phyloP scores from a whole-genome alignment of 2,329 filamentous ascomycete genomes.

The Claviceps sp. region DNA sequence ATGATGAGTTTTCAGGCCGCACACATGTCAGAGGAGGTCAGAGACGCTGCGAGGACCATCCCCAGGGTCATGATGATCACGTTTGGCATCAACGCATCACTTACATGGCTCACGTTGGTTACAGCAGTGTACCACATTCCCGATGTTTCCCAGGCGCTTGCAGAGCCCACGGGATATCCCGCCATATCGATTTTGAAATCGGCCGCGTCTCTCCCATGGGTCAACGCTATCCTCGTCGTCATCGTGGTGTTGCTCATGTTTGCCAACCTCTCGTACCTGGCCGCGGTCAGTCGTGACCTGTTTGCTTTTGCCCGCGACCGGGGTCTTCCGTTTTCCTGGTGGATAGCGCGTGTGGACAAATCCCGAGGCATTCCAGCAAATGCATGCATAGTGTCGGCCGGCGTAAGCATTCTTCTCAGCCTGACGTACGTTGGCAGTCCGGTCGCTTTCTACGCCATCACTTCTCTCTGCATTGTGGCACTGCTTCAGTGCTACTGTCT shows the following conservation, averaged over 20 bases:
- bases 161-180: slow-evolving; percentile 4
- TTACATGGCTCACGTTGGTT: background rate
- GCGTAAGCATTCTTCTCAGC: slow-evolving; percentile 3
- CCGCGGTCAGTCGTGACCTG: slow-evolving; percentile 4
- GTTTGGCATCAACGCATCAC: background rate
- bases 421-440: slow-evolving; percentile 9
- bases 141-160: slow-evolving; percentile 2
- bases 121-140: slow-evolving; percentile 6
- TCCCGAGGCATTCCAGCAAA: slow-evolving; percentile 7
- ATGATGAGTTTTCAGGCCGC: background rate
- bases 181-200: slow-evolving; percentile 5
- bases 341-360: background rate
- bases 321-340: slow-evolving; percentile 1
- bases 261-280: slow-evolving; percentile 3
- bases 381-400: slow-evolving; percentile 5
- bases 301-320: slow-evolving; percentile 7
- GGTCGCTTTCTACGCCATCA: slow-evolving; percentile 9
- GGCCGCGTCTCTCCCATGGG: slow-evolving; percentile 6
- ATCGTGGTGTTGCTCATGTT: slow-evolving; percentile 5
- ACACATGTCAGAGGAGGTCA: slow-evolving; percentile 9
- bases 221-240: slow-evolving; percentile 2
- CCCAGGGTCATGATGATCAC: slow-evolving; percentile 7
- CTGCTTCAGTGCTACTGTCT: slow-evolving; percentile 8
- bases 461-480: slow-evolving; percentile 7
- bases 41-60: slow-evolving; percentile 7